Conservation (phyloP, 495 filamentous ascomycete species). For the Venustampulla echinocandica region DNA sequence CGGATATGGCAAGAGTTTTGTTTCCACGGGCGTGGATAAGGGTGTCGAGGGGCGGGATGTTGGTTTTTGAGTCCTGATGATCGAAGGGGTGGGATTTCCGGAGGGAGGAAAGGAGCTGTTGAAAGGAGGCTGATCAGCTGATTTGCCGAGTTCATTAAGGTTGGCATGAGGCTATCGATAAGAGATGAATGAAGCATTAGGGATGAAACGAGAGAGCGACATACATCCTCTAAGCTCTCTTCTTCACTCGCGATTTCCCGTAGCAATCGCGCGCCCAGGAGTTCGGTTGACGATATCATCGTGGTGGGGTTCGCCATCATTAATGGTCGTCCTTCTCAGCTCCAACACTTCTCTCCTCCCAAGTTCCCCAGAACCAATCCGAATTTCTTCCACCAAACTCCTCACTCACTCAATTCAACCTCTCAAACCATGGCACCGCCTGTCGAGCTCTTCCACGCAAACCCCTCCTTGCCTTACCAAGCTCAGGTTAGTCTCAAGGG, state of each 20-base stretch:
- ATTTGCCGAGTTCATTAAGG: neutral
- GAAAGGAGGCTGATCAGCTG: constrained; percentile 1
- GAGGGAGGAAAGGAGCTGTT: constrained; percentile 37
- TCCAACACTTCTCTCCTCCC: constrained; percentile 3
- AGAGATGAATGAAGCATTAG: no score
- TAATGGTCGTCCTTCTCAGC: no score
- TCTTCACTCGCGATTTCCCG: constrained; percentile 48
- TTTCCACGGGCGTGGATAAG: constrained; percentile 31
- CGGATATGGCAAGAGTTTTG: constrained; percentile 31
- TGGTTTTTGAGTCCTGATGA: constrained; percentile 12
- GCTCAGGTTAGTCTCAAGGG: constrained; percentile 40
- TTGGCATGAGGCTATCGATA: neutral
- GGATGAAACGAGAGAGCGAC: constrained; percentile 18
- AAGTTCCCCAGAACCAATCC: neutral
- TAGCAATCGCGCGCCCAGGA: constrained; percentile 54
- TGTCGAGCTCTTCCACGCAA: constrained; percentile 44
- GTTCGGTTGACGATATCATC: constrained; percentile 28
- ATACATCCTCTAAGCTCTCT: constrained; percentile 56
- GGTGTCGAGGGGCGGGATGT: constrained; percentile 33
- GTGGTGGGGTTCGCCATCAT: no score
- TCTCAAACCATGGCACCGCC: constrained; percentile 49
- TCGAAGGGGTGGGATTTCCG: constrained; percentile 32
- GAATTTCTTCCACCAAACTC: neutral
- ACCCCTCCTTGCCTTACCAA: constrained; percentile 33
- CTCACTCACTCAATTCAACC: neutral